Percentiles rank a stretch among this genome's conserved stretches.
phyloP scores from a whole-genome alignment of 2,329 filamentous ascomycete species.

The Nigrospora sphaerica region DNA sequence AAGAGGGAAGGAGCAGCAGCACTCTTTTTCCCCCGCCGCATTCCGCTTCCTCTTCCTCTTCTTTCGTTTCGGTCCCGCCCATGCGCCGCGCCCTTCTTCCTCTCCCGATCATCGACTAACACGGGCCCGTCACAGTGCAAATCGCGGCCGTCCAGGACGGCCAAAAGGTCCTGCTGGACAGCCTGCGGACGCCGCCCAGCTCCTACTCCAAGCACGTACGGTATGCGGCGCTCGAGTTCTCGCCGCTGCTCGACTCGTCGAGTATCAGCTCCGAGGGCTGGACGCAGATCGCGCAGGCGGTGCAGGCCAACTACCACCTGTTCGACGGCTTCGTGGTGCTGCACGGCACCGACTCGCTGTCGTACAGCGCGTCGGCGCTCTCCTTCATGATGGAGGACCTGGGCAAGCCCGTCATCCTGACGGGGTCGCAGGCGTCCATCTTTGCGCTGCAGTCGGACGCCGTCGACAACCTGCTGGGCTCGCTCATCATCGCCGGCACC shows the following conservation, averaged over 20 bases:
- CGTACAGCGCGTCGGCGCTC: conserved; percentile 82
- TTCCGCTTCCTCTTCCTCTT: not conserved
- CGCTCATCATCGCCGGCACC: conserved; percentile 82
- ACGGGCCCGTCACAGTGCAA: conserved; percentile 25
- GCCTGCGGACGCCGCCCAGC: conserved; percentile 72
- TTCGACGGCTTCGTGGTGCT: conserved; percentile 90
- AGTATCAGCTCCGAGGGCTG: conserved; percentile 83
- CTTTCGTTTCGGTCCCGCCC: not conserved
- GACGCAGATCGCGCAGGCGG: conserved; percentile 74
- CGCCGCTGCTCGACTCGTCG: conserved; percentile 78
- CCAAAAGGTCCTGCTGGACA: conserved; percentile 47
- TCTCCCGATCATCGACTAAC: not conserved
- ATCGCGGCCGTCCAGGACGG: conserved; percentile 46
- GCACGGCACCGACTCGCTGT: conserved; percentile 84
- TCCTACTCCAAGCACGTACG: conserved; percentile 75
- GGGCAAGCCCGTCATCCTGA: conserved; percentile 85
- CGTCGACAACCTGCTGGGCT: conserved; percentile 82
- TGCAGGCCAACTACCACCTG: conserved; percentile 76
- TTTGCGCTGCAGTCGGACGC: conserved; percentile 87
- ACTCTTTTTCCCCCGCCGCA: not conserved
- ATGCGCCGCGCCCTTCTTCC: not conserved
- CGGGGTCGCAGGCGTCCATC: conserved; percentile 78
- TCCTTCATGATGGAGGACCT: conserved; percentile 87
- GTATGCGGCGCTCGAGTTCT: conserved; percentile 80
- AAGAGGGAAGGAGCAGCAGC: not conserved